phyloP scores from a whole-genome alignment of 2,329 filamentous ascomycete genomes.

The Parafenestella ontariensis region DNA sequence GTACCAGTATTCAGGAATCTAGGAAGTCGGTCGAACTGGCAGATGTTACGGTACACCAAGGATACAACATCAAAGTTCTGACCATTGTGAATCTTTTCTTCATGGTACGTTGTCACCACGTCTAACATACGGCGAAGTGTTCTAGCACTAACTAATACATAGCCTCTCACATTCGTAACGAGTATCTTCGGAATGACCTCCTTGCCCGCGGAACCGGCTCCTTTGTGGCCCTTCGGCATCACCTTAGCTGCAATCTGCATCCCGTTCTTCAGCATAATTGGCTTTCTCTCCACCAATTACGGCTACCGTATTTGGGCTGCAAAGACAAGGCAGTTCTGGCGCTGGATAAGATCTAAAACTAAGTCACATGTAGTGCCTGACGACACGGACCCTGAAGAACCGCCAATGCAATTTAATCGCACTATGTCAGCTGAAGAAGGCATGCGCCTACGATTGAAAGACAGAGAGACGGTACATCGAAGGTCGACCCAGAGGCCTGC shows the following conservation, averaged over 20 bases:
- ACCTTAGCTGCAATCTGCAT: conserved; percentile 53
- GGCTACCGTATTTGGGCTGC: conserved; percentile 49
- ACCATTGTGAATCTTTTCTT: conserved; percentile 69
- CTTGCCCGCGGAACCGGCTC: conserved; percentile 48
- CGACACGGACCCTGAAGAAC: conserved; percentile 12
- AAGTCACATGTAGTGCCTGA: conserved; percentile 7
- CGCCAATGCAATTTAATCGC: conserved; percentile 19
- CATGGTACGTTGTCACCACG: conserved; percentile 39
- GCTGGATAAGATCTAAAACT: conserved; percentile 31
- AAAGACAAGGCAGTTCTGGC: conserved; percentile 38
- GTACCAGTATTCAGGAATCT: conserved; percentile 68
- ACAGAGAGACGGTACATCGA: conserved; percentile 5
- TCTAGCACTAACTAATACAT: neutral
- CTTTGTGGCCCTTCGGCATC: conserved; percentile 51
- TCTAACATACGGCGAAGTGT: neutral
- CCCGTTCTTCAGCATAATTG: conserved; percentile 56
- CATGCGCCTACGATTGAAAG: conserved; percentile 32
- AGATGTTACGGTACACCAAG: conserved; percentile 62
- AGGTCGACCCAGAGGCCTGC: conserved; percentile 17
- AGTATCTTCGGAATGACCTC: conserved; percentile 64
- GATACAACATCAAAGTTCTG: conserved; percentile 65
- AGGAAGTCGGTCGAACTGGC: conserved; percentile 65
- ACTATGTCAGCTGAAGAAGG: conserved; percentile 39
- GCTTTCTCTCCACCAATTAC: conserved; percentile 52
- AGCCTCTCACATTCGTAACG: conserved; percentile 67